Conservation (phyloP, 2,329 filamentous ascomycete species). For the Verticillium zaregamsianum region DNA sequence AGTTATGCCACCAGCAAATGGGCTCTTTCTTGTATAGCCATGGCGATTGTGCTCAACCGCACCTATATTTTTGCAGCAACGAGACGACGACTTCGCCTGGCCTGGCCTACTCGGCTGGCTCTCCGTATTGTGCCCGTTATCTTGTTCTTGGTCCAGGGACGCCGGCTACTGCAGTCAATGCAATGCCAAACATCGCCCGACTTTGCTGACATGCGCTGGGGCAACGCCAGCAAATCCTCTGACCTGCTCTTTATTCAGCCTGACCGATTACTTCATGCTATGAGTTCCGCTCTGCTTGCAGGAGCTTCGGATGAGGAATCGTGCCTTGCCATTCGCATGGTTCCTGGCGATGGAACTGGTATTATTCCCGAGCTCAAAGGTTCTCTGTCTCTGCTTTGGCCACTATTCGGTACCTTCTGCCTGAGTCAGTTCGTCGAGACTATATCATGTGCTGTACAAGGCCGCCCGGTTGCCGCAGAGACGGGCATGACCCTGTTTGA, state of each 20-base stretch:
- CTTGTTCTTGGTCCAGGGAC: slow-evolving; percentile 64
- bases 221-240: slow-evolving; percentile 58
- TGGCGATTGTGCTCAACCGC: slow-evolving; percentile 84
- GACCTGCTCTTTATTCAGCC: slow-evolving; percentile 67
- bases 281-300: slow-evolving; percentile 69
- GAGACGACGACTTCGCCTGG: slow-evolving; percentile 70
- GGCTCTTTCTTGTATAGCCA: slow-evolving; percentile 82
- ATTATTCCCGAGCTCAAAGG: slow-evolving; percentile 57
- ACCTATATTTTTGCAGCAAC: slow-evolving; percentile 93
- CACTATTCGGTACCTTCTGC: slow-evolving; percentile 65
- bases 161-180: slow-evolving; percentile 73
- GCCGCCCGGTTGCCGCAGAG: slow-evolving; percentile 73
- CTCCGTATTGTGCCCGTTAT: slow-evolving; percentile 69
- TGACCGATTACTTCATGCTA: slow-evolving; percentile 64
- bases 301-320: slow-evolving; percentile 71
- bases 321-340: slow-evolving; percentile 73
- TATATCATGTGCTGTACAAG: slow-evolving; percentile 81
- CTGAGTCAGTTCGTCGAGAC: slow-evolving; percentile 87
- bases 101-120: slow-evolving; percentile 66
- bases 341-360: slow-evolving; percentile 48
- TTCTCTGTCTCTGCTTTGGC: slow-evolving; percentile 74
- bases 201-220: slow-evolving; percentile 67
- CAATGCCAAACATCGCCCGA: slow-evolving; percentile 84
- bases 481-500: slow-evolving; percentile 97
- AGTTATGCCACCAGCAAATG: slow-evolving; percentile 88